These are phyloP conservation scores for Rhynchospora tenuis DNA, from an alignment of 176 grass and related monocot species.

Conservation along the genomic window DNA sequence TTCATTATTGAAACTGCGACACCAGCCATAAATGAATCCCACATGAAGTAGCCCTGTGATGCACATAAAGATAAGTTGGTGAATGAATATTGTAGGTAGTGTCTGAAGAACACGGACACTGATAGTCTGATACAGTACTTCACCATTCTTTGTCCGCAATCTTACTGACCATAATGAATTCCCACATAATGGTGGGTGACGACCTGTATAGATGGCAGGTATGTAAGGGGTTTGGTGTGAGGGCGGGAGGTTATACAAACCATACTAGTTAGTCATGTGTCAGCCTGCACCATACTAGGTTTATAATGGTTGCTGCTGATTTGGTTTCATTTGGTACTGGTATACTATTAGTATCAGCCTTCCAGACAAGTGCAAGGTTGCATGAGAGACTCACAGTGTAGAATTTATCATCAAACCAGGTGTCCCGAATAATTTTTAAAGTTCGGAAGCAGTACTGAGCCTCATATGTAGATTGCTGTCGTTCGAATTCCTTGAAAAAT, in stretches of 20 bases:
- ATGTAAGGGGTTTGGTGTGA: no score
- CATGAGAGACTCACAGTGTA: conserved; percentile 44
- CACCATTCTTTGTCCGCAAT: no score
- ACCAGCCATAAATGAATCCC: conserved; percentile 79
- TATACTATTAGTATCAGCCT: background rate
- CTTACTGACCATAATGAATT: no score
- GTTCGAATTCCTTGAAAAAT: conserved; percentile 58
- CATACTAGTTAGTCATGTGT: background rate
- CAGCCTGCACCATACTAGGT: background rate
- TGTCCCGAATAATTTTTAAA: conserved; percentile 71
- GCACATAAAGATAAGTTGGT: background rate
- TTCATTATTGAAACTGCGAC: conserved; percentile 63
- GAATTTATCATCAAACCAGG: conserved; percentile 59
- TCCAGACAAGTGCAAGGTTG: background rate
- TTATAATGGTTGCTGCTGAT: background rate
- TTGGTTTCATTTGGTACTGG: background rate
- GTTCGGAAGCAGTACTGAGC: conserved; percentile 69
- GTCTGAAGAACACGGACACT: no score
- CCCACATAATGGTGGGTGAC: no score
- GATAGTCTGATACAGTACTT: no score
- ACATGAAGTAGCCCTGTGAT: conserved; percentile 83
- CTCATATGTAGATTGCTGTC: conserved; percentile 55
- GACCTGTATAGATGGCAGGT: no score
- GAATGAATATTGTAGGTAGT: no score
- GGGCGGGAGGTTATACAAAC: no score